Base-by-base conservation (phyloP, 257 asterid genomes). In the Nicotiana knightiana region DNA sequence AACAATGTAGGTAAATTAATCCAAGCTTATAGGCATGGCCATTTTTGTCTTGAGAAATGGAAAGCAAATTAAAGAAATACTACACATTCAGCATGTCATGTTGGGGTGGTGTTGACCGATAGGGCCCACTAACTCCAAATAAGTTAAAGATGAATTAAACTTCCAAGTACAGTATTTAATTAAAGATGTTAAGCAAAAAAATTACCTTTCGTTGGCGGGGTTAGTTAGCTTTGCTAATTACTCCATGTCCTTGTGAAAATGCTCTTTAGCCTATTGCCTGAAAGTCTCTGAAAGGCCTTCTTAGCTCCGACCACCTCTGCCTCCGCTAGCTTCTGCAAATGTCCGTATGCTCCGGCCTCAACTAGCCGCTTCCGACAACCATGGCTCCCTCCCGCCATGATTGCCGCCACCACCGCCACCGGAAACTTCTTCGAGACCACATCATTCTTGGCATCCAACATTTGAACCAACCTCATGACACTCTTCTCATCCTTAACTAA, bases 321-420 rank as follows among this genome's bases (percentile, higher is more conserved):
- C 81, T 93, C 97, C 0, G 90, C 83, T 88, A 96, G 70, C 73
- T 89, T 90, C 91, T 92, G 98, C 85, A 96, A 85, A 88, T 94
- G 97, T 33, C 81, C 89, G 37, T 83, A 65, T 18, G 89, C 97
- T 28, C 99, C 98, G 0, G 92, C 96, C 0, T 89, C 93, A 66
- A 96, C 84, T 4, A 96, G 92, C 86, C 85, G 88, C 85, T 92
- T 96, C 88, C 97, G 90, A 81, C 98, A 93, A 58, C 97, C 90
- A 81, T 93, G 93, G 89, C 98, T 96, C 70, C 98, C 96, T 43
- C 99, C 95, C 3, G 93, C 90, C 96, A 93, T 89, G 30, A 94
- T 82, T 2, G 97, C 93, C 1, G 89, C 85, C 84, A 90, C 93
- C 80, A 93, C 95, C 0, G 94, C 93, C 80, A 94, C 89, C 0